phyloP scores from a whole-genome alignment of 495 filamentous ascomycete species.

The Trichocladium antarcticum region DNA sequence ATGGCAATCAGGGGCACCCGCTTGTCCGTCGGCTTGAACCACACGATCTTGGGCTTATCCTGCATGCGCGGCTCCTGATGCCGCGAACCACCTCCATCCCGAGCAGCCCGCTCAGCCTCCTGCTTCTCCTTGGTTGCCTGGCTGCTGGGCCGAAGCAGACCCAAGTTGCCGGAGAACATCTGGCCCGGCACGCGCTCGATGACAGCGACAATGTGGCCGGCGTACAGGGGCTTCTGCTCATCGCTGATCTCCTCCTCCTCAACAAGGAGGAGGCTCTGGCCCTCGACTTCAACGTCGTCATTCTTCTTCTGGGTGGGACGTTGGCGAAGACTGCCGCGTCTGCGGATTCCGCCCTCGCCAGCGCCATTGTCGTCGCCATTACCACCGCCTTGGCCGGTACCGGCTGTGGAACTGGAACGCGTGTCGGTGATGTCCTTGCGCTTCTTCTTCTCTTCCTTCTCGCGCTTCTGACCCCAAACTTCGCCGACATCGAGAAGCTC shows the following conservation, averaged over 20 bases:
- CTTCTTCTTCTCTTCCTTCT: slow-evolving; percentile 99
- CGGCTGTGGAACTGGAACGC: slow-evolving; percentile 59
- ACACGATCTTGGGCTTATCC: slow-evolving; percentile 99
- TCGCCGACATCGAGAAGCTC: slow-evolving; percentile 97
- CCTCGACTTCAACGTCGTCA: slow-evolving; percentile 97
- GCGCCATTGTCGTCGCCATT: slow-evolving; percentile 55
- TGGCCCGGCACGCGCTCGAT: slow-evolving; percentile 94
- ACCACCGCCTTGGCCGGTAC: slow-evolving; percentile 55
- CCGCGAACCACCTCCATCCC: slow-evolving; percentile 69
- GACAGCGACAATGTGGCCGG: slow-evolving; percentile 92
- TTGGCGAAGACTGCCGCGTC: slow-evolving; percentile 88
- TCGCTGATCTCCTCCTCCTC: slow-evolving; percentile 99
- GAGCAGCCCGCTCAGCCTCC: slow-evolving; percentile 85
- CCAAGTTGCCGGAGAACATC: slow-evolving; percentile 97
- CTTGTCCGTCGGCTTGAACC: slow-evolving; percentile 99
- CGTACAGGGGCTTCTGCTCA: slow-evolving; percentile 93
- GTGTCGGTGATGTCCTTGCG: slow-evolving; percentile 96
- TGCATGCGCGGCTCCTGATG: slow-evolving; percentile 67
- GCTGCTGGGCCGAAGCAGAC: slow-evolving; percentile 87
- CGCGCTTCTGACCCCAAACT: slow-evolving; percentile 95
- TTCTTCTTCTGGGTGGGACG: slow-evolving; percentile 99
- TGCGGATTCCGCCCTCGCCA: slow-evolving; percentile 72
- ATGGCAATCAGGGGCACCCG: slow-evolving; percentile 96
- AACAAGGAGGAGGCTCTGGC: slow-evolving; percentile 88
- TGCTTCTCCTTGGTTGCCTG: slow-evolving; percentile 99